Base-by-base conservation (phyloP, 1,284 basidiomycete species). In the Puccinia coronata region DNA sequence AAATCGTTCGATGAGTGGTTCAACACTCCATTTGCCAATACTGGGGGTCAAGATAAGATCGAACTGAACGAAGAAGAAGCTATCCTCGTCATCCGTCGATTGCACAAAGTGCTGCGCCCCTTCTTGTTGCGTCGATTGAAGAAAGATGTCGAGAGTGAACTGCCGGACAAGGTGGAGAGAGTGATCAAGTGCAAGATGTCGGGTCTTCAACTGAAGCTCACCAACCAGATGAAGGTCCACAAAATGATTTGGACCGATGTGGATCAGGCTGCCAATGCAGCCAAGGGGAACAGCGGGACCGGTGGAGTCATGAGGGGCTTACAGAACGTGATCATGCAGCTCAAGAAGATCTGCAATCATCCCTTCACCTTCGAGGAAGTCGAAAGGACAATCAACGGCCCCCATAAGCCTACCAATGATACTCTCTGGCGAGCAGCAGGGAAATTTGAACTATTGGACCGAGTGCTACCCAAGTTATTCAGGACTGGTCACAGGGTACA, bases 1-100 rank as follows among this genome's bases (percentile, higher is more conserved):
- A 98, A 98, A 87, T 97, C 95, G 67, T 99, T 99, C 86, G 97
- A 99, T 86, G 97, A 99, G 86, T 99, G 97, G 97, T 99, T 99
- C 90, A 99, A 99, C 88, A 98, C 96, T 1, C 97, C 97, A 0
- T 99, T 99, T 84, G 96, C 97, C 83, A 98, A 96, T 87, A 95
- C 96, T 23, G 96, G 97, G 49, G 92, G 92, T 0, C 92, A 92
- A 28, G 96, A 99, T 87, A 97, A 96, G 90, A 98, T 99, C 86
- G 95, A 98, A 89, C 88, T 99, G 88, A 98, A 97, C 88, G 97
- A 99, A 92, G 97, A 99, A 93, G 97, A 99, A 89, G 93, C 95
- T 2, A 89, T 99, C 75, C 92, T 99, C 80, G 95, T 99, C 85
- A 97, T 99, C 86, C 92, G 96, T 84, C 96, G 97, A 87, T 88